Evolutionary conservation across 768 basidiomycete genomes (phyloP).

Genomic region (Sistotremastrum suecicum): DNA sequence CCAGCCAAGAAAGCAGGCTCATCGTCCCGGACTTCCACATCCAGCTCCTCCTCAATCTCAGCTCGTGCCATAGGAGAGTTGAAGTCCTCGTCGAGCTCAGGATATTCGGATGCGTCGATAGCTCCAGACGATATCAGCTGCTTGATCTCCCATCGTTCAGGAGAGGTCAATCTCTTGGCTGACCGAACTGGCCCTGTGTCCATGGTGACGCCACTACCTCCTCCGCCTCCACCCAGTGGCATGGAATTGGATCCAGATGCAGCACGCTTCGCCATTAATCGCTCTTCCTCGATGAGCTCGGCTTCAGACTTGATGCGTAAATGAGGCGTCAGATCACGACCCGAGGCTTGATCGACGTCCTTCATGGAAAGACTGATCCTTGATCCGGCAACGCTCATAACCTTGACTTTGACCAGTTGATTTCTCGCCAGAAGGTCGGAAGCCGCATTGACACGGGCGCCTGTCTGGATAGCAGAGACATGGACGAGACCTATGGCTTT

Average conservation of each 20-base stretch:
- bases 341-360: constrained; percentile 86
- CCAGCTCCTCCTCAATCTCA: constrained; percentile 91
- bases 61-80: constrained; percentile 60
- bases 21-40: constrained; percentile 93
- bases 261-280: constrained; percentile 41
- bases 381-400: constrained; percentile 79
- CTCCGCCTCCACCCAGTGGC: constrained; percentile 48
- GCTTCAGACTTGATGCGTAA: constrained; percentile 89
- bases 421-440: constrained; percentile 75
- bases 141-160: constrained; percentile 99
- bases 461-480: constrained; percentile 80
- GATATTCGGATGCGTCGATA: constrained; percentile 85
- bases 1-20: constrained; percentile 94
- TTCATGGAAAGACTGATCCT: constrained; percentile 90
- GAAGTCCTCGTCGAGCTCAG: constrained; percentile 81
- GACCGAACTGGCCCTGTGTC: constrained; percentile 42
- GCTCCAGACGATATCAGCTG: constrained; percentile 95
- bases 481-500: constrained; percentile 78
- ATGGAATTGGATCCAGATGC: constrained; percentile 80
- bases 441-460: constrained; percentile 75
- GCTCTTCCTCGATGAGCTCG: constrained; percentile 73
- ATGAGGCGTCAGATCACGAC: constrained; percentile 88
- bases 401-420: constrained; percentile 87
- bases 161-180: constrained; percentile 84
- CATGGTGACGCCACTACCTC: constrained; percentile 16